Conservation (phyloP, 305 asterid species). For the Solanum hybrid region DNA sequence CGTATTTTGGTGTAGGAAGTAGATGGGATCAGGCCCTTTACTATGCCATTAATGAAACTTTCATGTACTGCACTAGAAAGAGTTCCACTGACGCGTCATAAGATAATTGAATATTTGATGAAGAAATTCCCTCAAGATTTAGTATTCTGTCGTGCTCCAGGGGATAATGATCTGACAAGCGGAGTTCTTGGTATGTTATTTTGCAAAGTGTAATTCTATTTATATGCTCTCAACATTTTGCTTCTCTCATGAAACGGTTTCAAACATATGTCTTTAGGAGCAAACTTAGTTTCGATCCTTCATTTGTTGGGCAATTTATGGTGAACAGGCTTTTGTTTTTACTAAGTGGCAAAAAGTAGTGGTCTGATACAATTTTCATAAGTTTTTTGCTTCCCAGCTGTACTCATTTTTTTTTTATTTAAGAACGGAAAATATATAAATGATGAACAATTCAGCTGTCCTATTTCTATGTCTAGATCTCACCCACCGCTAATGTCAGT, state of each 20-base stretch:
- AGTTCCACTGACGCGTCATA: slow-evolving; percentile 67
- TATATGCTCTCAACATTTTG: neutral
- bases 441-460: neutral
- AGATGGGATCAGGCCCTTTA: slow-evolving; percentile 88
- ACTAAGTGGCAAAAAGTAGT: neutral
- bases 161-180: slow-evolving; percentile 45
- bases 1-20: slow-evolving; percentile 35
- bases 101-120: slow-evolving; percentile 55
- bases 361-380: neutral
- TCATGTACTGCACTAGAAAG: slow-evolving; percentile 92
- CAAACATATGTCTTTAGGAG: neutral
- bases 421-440: neutral
- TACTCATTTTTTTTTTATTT: neutral
- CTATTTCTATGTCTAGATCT: neutral
- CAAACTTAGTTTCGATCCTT: neutral
- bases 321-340: neutral
- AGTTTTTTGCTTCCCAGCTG: neutral
- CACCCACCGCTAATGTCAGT: neutral
- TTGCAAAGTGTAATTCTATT: neutral
- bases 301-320: neutral
- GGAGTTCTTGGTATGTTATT: slow-evolving; percentile 49
- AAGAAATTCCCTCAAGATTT: slow-evolving; percentile 73
- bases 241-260: neutral
- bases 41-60: slow-evolving; percentile 92
- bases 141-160: slow-evolving; percentile 77